These are phyloP conservation scores for Polytrichum commune DNA, from an alignment of 225 moss, liverwort and hornwort species.

Conservation along the genomic window DNA sequence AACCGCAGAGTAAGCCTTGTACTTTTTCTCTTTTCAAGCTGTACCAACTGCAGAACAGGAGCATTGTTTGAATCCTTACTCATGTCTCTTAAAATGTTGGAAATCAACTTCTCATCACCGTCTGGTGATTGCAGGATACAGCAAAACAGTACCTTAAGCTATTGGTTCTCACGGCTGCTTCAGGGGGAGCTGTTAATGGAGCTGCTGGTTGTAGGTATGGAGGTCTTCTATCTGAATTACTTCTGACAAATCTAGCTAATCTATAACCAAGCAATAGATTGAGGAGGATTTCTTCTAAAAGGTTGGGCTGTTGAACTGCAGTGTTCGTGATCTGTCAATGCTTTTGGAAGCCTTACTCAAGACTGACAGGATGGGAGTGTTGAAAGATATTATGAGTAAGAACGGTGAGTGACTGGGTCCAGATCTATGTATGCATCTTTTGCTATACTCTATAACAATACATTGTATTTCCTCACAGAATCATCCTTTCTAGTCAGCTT, in stretches of 20 bases:
- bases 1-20: slow-evolving; percentile 51
- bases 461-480: too few species aligned
- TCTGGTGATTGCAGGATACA: slow-evolving; percentile 56
- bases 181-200: slow-evolving; percentile 63
- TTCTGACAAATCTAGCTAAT: too few species aligned
- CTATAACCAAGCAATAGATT: neutral
- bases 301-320: slow-evolving; percentile 18
- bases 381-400: slow-evolving; percentile 75
- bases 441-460: too few species aligned
- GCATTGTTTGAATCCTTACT: neutral
- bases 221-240: slow-evolving; percentile 1
- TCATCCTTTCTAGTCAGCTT: too few species aligned
- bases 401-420: slow-evolving; percentile 43
- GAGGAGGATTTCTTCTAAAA: neutral
- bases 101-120: neutral
- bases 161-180: slow-evolving; percentile 68
- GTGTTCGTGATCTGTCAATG: slow-evolving; percentile 80
- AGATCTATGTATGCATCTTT: too few species aligned
- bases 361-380: slow-evolving; percentile 59
- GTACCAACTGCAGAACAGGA: neutral
- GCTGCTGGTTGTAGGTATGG: slow-evolving; percentile 76
- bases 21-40: neutral
- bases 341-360: slow-evolving; percentile 79
- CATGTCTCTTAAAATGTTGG: neutral
- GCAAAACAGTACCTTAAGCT: slow-evolving; percentile 77